Evolutionary conservation across 148 eudicot species (phyloP).

Genomic region (Vaccinium darrowii): DNA sequence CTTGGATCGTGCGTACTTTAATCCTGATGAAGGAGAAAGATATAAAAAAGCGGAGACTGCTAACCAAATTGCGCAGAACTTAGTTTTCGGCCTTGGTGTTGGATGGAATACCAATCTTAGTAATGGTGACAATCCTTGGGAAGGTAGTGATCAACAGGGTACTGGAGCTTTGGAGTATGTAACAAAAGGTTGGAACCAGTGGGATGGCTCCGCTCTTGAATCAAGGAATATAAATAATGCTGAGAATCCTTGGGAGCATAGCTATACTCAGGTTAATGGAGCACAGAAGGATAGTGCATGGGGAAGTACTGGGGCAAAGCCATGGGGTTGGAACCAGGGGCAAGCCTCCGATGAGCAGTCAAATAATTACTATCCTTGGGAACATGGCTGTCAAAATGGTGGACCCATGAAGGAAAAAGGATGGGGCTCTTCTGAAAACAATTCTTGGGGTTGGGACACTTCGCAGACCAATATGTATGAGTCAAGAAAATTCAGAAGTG

Average conservation of each 20-base stretch:
- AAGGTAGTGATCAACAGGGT: constrained; percentile 28
- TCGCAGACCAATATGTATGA: not conserved
- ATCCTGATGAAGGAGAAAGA: constrained; percentile 50
- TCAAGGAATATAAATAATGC: constrained; percentile 16
- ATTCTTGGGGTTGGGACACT: constrained; percentile 30
- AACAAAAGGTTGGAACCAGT: constrained; percentile 33
- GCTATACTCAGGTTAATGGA: constrained; percentile 13
- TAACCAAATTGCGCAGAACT: constrained; percentile 9
- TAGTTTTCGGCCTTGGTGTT: not conserved
- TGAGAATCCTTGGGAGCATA: constrained; percentile 38
- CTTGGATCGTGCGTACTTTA: constrained; percentile 49
- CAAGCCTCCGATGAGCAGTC: constrained; percentile 5
- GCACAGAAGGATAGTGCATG: constrained; percentile 25
- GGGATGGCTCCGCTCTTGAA: constrained; percentile 21
- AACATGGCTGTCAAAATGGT: constrained; percentile 16
- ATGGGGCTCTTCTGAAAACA: constrained; percentile 26
- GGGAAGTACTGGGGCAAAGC: constrained; percentile 32
- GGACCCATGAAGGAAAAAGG: constrained; percentile 18
- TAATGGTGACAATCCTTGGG: constrained; percentile 38
- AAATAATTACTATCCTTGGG: constrained; percentile 23
- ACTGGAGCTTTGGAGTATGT: constrained; percentile 20
- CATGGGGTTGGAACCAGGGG: constrained; percentile 27
- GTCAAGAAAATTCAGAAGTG: constrained; percentile 15
- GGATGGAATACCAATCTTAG: constrained; percentile 13
- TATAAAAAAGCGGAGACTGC: constrained; percentile 6